Evolutionary conservation across 306 rosid genomes (phyloP).

Genomic region (Mimosa pudica): DNA sequence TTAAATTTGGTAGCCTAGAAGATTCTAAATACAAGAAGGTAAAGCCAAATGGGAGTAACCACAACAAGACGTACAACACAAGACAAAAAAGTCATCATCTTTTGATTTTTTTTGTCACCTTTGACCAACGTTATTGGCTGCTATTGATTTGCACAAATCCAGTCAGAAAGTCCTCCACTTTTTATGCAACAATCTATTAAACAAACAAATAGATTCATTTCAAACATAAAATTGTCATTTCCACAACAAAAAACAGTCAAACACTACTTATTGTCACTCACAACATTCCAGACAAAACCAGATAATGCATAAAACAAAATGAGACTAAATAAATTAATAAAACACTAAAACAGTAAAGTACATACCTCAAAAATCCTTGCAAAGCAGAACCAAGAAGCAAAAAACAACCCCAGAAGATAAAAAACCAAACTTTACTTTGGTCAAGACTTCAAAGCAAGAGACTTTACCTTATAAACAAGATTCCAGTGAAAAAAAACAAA

Average conservation of each 20-base stretch:
- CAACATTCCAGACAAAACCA: slow-evolving; percentile 1
- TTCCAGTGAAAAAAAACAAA: slow-evolving; percentile 21
- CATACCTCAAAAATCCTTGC: background rate
- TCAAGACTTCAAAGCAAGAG: background rate
- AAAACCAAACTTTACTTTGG: background rate
- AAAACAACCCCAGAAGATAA: background rate
- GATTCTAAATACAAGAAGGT: slow-evolving; percentile 34
- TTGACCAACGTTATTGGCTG: slow-evolving; percentile 31
- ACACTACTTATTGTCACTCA: slow-evolving; percentile 5
- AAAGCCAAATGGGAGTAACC: slow-evolving; percentile 30
- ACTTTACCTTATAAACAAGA: slow-evolving; percentile 30
- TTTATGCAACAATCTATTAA: background rate
- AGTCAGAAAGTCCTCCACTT: slow-evolving; percentile 10
- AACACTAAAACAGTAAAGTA: background rate
- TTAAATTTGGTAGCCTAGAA: slow-evolving; percentile 28
- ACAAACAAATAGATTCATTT: slow-evolving; percentile 15
- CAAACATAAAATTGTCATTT: slow-evolving; percentile 20
- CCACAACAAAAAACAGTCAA: slow-evolving; percentile 17
- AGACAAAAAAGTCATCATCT: slow-evolving; percentile 31
- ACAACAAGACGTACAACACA: slow-evolving; percentile 17
- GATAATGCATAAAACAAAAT: background rate
- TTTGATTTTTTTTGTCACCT: background rate
- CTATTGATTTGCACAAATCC: slow-evolving; percentile 17
- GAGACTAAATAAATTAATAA: background rate
- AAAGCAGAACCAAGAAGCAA: slow-evolving; percentile 19